Base-by-base conservation (phyloP, 352 stramenopile genomes). In the Aphanomyces cochlioides region DNA sequence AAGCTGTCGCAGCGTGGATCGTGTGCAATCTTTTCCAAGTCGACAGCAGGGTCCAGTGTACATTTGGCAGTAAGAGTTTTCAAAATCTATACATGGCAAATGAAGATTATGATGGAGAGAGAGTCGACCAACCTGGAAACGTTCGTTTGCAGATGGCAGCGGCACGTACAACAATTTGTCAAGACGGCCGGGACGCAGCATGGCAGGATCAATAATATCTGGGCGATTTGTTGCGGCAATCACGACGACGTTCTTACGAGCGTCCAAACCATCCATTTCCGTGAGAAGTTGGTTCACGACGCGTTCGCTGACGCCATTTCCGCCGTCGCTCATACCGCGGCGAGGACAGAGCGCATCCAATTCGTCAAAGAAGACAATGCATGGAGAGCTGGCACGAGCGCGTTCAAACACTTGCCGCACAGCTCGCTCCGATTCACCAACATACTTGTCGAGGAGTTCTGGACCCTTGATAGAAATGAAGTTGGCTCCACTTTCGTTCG, bases 291-390 rank as follows among this genome's bases (percentile, higher is more conserved):
- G 97, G 84, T 99, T 99, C 65, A 98, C 92, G 10, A 98, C 91
- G 36, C 90, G 87, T 74, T 97, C 96, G 64, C 88, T 98, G 13
- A 98, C 90, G 41, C 90, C 90, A 72, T 97, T 96, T 61, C 84
- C 85, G 59, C 56, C 59, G 66, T 94, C 84, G 12, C 81, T 59
- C 54, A 75, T 75, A 61, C 54, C 54, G 8, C 96, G 83, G 45
- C 95, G 92, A 7, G 97, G 98, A 70, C 92, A 98, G 15, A 99
- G 77, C 39, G 96, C 96, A 78, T 99, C 98, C 28, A 99, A 83
- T 79, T 99, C 98, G 69, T 99, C 98, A 66, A 99, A 99, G 80
- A 99, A 99, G 13, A 99, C 93, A n/a, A 99, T 96, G 77, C 98
- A 99, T 3, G 98, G 98, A 64, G 92, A 97, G 13, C 96, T 99